Conservation (phyloP, 768 basidiomycete species). For the Cyathus striatus region DNA sequence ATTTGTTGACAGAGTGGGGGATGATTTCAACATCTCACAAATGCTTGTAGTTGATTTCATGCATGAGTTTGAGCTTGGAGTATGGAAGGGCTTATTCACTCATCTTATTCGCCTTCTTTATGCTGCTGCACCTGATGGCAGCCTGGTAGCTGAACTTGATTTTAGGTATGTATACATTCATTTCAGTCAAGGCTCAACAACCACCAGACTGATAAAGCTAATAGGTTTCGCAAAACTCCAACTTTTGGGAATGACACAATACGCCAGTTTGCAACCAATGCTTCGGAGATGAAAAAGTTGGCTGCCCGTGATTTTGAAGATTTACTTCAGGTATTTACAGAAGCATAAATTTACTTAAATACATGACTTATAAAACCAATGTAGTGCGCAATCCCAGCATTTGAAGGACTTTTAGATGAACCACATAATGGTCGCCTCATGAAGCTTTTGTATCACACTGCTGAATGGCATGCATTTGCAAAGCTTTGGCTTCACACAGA, state of each 20-base stretch:
- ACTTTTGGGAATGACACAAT: constrained; percentile 27
- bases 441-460: constrained; percentile 15
- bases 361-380: not conserved
- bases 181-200: not conserved
- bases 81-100: constrained; percentile 27
- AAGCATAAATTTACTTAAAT: not conserved
- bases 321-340: constrained; percentile 20
- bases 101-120: constrained; percentile 30
- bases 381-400: constrained; percentile 25
- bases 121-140: constrained; percentile 7
- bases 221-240: constrained; percentile 23
- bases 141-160: constrained; percentile 15
- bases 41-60: constrained; percentile 25
- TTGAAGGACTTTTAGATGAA: constrained; percentile 24
- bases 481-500: constrained; percentile 24
- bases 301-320: constrained; percentile 35
- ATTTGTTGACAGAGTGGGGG: not conserved
- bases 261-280: constrained; percentile 21
- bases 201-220: not conserved
- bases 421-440: constrained; percentile 14
- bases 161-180: constrained; percentile 8
- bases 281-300: constrained; percentile 24
- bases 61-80: constrained; percentile 32
- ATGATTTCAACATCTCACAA: not conserved
- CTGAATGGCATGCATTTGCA: constrained; percentile 20